A percentile compares a stretch with the other conserved stretches of the same genome.
phyloP scores from a whole-genome alignment of 371 early-diverging fungal genomes.

The Batrachochytrium dendrobatidis region DNA sequence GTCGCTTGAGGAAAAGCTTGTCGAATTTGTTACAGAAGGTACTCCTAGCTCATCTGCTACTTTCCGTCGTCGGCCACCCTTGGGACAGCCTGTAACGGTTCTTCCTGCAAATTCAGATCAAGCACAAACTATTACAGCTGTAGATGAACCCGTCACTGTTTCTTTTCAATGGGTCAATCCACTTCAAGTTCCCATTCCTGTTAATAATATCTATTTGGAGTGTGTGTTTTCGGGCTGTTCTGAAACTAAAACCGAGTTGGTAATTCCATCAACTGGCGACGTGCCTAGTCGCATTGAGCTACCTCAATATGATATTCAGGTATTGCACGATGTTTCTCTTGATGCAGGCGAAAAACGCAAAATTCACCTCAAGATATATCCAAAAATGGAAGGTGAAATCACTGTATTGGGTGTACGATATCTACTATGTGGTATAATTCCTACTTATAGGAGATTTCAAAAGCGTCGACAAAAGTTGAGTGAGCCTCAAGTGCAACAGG shows the following conservation, averaged over 20 bases:
- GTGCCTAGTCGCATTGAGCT: conserved; percentile 15
- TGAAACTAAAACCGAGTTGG: conserved; percentile 4
- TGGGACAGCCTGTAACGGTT: background rate
- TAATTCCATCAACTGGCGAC: background rate
- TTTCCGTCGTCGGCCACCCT: background rate
- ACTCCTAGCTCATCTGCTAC: background rate
- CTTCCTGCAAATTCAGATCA: background rate
- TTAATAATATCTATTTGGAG: conserved; percentile 52
- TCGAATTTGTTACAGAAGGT: conserved; percentile 33
- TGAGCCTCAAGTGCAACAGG: conserved; percentile 48
- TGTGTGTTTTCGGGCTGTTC: conserved; percentile 10
- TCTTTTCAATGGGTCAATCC: conserved; percentile 57
- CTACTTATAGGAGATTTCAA: conserved; percentile 57
- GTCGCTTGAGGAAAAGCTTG: conserved; percentile 52
- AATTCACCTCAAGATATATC: conserved; percentile 65
- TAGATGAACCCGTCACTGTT: conserved; percentile 66
- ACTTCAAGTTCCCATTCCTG: conserved; percentile 49
- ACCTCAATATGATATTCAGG: conserved; percentile 48
- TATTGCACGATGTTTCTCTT: conserved; percentile 39
- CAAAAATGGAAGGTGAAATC: conserved; percentile 67
- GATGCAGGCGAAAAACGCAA: conserved; percentile 49
- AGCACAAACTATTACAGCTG: conserved; percentile 48
- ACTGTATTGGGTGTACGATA: conserved; percentile 68
- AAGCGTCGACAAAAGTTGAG: conserved; percentile 70
- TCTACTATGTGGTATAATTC: conserved; percentile 66